Percentiles rank a stretch among this genome's conserved stretches.
Conservation (phyloP, 1,139 yeast species). For the Saccharomyces hybrid region DNA sequence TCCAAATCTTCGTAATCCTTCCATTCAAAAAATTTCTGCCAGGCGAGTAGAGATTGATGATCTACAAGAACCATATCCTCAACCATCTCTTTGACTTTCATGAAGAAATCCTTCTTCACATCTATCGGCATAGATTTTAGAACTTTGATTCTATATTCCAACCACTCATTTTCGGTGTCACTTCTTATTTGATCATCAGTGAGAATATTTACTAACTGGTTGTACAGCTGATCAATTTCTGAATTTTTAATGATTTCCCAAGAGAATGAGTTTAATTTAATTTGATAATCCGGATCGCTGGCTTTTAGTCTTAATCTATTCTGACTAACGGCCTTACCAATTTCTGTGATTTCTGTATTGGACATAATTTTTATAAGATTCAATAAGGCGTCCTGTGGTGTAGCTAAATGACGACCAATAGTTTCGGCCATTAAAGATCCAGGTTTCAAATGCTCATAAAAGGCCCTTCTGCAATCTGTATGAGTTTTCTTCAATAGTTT, state of each 20-base stretch:
- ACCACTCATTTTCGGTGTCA: slow-evolving; percentile 49
- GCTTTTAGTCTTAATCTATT: slow-evolving; percentile 41
- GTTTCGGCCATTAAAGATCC: slow-evolving; percentile 52
- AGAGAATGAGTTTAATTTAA: slow-evolving; percentile 40
- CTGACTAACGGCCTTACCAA: slow-evolving; percentile 36
- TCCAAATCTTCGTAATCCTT: slow-evolving; percentile 46
- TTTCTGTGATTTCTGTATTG: slow-evolving; percentile 37
- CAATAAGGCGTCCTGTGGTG: slow-evolving; percentile 43
- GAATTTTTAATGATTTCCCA: slow-evolving; percentile 47
- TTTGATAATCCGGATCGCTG: slow-evolving; percentile 36
- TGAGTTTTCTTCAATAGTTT: slow-evolving; percentile 39
- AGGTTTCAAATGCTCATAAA: slow-evolving; percentile 52
- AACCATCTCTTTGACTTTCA: slow-evolving; percentile 47
- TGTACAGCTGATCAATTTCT: slow-evolving; percentile 47
- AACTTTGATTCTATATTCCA: slow-evolving; percentile 50
- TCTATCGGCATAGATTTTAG: slow-evolving; percentile 42
- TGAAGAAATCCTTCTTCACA: slow-evolving; percentile 38
- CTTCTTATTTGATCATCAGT: slow-evolving; percentile 57
- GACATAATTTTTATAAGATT: slow-evolving; percentile 44
- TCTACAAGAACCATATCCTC: slow-evolving; percentile 69
- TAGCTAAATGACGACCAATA: slow-evolving; percentile 47
- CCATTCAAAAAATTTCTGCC: slow-evolving; percentile 77
- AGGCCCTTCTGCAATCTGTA: slow-evolving; percentile 38
- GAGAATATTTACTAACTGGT: slow-evolving; percentile 49
- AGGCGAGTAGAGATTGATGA: slow-evolving; percentile 54